Conservation (phyloP, 768 basidiomycete genomes). For the Kwoniella europaea region DNA sequence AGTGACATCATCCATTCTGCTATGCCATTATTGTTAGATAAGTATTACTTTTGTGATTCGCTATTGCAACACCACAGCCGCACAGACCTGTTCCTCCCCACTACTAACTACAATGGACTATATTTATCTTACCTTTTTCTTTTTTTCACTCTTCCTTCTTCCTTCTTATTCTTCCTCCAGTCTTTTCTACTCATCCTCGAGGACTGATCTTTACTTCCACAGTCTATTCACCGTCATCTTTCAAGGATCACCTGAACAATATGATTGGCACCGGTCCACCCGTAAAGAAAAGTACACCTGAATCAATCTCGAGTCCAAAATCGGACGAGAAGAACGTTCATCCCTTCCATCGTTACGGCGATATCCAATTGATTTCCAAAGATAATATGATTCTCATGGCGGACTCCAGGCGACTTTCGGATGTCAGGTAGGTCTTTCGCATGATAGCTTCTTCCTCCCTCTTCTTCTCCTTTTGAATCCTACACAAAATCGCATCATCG, state of each 20-base stretch:
- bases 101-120: background rate
- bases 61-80: too few relatives aligned
- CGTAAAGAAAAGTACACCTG: too few relatives aligned
- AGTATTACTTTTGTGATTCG: too few relatives aligned
- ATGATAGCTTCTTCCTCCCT: too few relatives aligned
- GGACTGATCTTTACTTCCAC: too few relatives aligned
- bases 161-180: background rate
- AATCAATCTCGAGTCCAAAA: background rate
- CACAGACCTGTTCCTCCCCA: background rate
- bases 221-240: too few relatives aligned
- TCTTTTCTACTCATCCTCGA: background rate
- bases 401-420: conserved; percentile 1
- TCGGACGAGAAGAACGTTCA: background rate
- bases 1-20: too few relatives aligned
- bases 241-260: too few relatives aligned
- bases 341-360: conserved; percentile 2
- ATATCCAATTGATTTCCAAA: conserved; percentile 1
- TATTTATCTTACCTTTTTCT: background rate
- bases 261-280: too few relatives aligned
- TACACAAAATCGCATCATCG: too few relatives aligned
- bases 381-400: conserved; percentile 5
- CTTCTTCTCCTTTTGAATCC: too few relatives aligned
- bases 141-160: background rate
- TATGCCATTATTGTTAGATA: too few relatives aligned
- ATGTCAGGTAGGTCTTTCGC: conserved; percentile 4